Percentiles rank a stretch among this genome's conserved stretches.
These are phyloP conservation scores for Pistacia vera DNA, from an alignment of 345 rosid species.

Conservation along the genomic window DNA sequence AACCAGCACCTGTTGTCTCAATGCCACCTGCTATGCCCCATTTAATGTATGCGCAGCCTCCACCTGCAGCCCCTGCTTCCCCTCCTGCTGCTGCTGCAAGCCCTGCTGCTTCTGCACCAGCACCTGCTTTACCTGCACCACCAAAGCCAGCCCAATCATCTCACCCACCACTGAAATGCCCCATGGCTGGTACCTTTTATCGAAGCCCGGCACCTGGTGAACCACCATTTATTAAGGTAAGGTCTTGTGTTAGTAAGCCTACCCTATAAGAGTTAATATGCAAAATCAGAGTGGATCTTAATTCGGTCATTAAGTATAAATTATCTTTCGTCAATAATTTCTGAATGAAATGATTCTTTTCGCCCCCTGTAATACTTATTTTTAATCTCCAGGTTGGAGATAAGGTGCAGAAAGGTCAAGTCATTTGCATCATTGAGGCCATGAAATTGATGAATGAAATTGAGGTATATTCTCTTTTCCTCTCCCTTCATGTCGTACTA, in stretches of 20 bases:
- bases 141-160: slow-evolving; percentile 46
- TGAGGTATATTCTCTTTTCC: slow-evolving; percentile 54
- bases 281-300: not conserved
- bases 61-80: slow-evolving; percentile 30
- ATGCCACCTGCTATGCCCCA: slow-evolving; percentile 53
- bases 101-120: slow-evolving; percentile 34
- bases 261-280: not conserved
- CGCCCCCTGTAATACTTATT: not conserved
- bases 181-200: slow-evolving; percentile 99
- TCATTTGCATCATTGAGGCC: slow-evolving; percentile 92
- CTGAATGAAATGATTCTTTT: not conserved
- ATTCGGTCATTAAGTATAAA: not conserved
- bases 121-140: slow-evolving; percentile 45
- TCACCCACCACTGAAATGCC: slow-evolving; percentile 73
- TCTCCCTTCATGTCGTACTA: not conserved
- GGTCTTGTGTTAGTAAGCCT: not conserved
- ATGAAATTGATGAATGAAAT: slow-evolving; percentile 99
- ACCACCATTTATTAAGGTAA: slow-evolving; percentile 90
- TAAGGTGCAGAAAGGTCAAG: slow-evolving; percentile 95
- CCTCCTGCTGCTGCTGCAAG: slow-evolving; percentile 43
- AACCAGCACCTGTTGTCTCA: slow-evolving; percentile 31
- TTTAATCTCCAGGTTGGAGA: slow-evolving; percentile 73
- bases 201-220: slow-evolving; percentile 85
- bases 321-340: slow-evolving; percentile 3
- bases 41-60: slow-evolving; percentile 44